Percentiles rank a stretch among this genome's conserved stretches.
Evolutionary conservation across 2,329 filamentous ascomycete species (phyloP).

Genomic region (Xylaria arbuscula): DNA sequence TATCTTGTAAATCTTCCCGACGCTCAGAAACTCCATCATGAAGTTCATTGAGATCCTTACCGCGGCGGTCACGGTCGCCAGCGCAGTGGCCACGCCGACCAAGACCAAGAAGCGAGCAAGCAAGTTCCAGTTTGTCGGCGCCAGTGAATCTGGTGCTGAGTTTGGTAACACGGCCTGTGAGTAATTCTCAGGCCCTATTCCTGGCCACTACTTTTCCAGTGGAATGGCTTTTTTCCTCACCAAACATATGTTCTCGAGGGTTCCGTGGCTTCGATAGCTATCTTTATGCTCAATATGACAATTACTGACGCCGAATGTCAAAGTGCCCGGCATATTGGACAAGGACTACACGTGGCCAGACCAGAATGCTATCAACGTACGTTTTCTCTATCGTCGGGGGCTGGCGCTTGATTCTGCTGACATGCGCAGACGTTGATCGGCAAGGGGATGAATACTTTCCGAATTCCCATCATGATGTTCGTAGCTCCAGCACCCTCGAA

Average conservation of each 20-base stretch:
- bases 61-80: constrained; percentile 46
- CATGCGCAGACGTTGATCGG: constrained; percentile 56
- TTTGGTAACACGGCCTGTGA: constrained; percentile 63
- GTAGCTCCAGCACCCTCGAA: constrained; percentile 37
- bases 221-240: too few species aligned
- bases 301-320: too few species aligned
- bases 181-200: too few species aligned
- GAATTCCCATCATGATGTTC: constrained; percentile 67
- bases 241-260: too few species aligned
- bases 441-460: constrained; percentile 67
- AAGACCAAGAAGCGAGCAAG: constrained; percentile 48
- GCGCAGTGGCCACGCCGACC: constrained; percentile 49
- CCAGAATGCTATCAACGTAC: constrained; percentile 55
- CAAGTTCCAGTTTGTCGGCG: constrained; percentile 52
- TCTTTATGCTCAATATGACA: too few species aligned
- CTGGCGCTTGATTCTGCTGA: constrained; percentile 16
- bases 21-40: constrained; percentile 44
- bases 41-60: constrained; percentile 50
- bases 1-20: background rate
- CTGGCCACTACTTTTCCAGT: too few species aligned
- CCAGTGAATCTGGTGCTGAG: constrained; percentile 65
- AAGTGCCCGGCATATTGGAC: constrained; percentile 63
- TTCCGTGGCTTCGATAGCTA: too few species aligned
- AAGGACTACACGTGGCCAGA: constrained; percentile 72
- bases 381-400: constrained; percentile 22